Conservation (phyloP, 768 basidiomycete genomes). For the Leccinellum luteum region DNA sequence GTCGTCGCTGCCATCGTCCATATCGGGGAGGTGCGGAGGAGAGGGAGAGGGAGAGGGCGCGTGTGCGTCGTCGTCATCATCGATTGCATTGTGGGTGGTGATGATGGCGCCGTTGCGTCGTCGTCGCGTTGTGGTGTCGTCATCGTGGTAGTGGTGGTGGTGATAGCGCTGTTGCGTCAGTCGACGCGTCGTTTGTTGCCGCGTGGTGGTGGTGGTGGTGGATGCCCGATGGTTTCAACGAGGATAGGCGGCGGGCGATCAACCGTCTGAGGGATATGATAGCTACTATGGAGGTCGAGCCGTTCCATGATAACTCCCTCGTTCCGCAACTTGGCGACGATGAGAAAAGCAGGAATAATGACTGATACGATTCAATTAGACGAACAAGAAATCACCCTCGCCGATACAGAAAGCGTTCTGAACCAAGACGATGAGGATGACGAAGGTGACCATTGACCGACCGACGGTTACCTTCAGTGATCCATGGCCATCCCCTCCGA, state of each 20-base stretch:
- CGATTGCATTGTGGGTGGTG: no score
- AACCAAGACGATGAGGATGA: neutral
- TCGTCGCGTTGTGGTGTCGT: no score
- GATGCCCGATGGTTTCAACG: constrained; percentile 1
- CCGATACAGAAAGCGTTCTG: neutral
- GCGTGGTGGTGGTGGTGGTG: no score
- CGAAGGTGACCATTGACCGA: neutral
- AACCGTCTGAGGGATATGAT: neutral
- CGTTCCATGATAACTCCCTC: constrained; percentile 2
- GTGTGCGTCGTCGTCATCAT: no score
- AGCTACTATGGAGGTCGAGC: neutral
- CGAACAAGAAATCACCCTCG: neutral
- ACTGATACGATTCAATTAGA: neutral
- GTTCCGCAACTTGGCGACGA: neutral
- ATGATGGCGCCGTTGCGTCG: no score
- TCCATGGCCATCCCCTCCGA: neutral
- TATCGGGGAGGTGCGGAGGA: no score
- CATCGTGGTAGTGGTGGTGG: no score
- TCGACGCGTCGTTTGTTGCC: no score
- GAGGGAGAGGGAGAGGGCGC: no score
- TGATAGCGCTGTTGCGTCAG: no score
- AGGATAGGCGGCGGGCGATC: neutral
- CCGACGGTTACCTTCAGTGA: neutral
- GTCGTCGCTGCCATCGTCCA: no score
- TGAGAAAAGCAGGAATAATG: neutral